phyloP scores from a whole-genome alignment of 2,329 filamentous ascomycete genomes.

The Alternaria sp. region DNA sequence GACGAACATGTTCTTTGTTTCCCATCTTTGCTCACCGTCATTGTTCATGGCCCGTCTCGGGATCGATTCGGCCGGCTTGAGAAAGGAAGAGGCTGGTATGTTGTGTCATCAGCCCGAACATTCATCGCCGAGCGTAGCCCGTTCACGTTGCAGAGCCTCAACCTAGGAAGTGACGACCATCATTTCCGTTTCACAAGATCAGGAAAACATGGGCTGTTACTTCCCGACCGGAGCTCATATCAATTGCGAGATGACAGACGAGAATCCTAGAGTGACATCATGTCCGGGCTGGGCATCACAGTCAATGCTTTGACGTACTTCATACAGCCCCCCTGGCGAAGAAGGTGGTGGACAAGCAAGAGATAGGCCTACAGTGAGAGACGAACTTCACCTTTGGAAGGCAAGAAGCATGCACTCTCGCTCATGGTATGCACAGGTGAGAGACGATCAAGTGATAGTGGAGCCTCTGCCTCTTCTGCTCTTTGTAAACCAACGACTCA shows the following conservation, averaged over 20 bases:
- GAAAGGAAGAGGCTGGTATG: not conserved
- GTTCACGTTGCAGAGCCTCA: not conserved
- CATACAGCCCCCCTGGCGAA: no score
- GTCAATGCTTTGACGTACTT: not conserved
- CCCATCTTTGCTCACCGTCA: constrained; percentile 1
- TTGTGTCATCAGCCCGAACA: not conserved
- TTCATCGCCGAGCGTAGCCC: not conserved
- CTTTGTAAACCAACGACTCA: no score
- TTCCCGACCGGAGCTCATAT: not conserved
- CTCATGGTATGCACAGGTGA: not conserved
- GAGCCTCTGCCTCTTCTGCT: not conserved
- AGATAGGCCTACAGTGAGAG: no score
- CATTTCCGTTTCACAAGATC: rapidly evolving
- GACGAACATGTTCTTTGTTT: not conserved
- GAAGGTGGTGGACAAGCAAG: no score
- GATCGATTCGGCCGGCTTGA: not conserved
- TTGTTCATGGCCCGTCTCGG: not conserved
- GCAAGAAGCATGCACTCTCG: no score
- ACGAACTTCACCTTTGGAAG: no score
- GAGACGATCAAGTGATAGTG: not conserved
- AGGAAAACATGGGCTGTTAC: not conserved
- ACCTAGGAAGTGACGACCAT: not conserved
- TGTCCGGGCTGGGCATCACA: not conserved
- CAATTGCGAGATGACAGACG: not conserved
- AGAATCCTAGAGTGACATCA: not conserved